Conservation (phyloP, 2,329 filamentous ascomycete species). For the Calycina marina region DNA sequence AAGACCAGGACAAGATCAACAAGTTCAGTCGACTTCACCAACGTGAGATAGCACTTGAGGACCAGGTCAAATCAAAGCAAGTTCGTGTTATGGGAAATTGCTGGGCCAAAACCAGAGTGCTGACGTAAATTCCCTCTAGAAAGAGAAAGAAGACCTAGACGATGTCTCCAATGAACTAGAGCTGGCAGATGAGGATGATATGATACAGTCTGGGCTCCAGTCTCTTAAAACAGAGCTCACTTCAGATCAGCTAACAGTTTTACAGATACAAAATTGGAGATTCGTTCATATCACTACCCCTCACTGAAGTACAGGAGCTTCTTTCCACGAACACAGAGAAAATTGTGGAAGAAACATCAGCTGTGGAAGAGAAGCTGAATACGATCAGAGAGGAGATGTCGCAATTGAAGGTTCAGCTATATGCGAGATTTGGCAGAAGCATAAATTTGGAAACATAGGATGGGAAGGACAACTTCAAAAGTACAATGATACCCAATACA, state of each 20-base stretch:
- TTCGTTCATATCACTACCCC: constrained; percentile 76
- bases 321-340: constrained; percentile 55
- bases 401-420: constrained; percentile 78
- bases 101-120: neutral
- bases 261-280: constrained; percentile 90
- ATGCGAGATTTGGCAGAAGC: constrained; percentile 87
- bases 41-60: constrained; percentile 63
- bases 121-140: too few species aligned
- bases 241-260: too few species aligned
- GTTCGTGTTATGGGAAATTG: constrained; percentile 33
- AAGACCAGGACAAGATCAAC: constrained; percentile 99
- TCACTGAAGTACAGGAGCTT: constrained; percentile 77
- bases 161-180: constrained; percentile 86
- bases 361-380: constrained; percentile 62
- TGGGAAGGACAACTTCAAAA: constrained; percentile 4
- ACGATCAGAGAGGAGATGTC: constrained; percentile 75
- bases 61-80: constrained; percentile 65
- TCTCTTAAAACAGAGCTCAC: neutral
- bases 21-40: constrained; percentile 90
- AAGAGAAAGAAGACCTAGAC: constrained; percentile 96
- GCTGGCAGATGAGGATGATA: constrained; percentile 87
- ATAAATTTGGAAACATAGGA: constrained; percentile 86
- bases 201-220: constrained; percentile 53
- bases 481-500: constrained; percentile 13
- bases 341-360: constrained; percentile 63